Base-by-base conservation (phyloP, 225 moss, liverwort and hornwort species). In the Sphagnum tenellum region DNA sequence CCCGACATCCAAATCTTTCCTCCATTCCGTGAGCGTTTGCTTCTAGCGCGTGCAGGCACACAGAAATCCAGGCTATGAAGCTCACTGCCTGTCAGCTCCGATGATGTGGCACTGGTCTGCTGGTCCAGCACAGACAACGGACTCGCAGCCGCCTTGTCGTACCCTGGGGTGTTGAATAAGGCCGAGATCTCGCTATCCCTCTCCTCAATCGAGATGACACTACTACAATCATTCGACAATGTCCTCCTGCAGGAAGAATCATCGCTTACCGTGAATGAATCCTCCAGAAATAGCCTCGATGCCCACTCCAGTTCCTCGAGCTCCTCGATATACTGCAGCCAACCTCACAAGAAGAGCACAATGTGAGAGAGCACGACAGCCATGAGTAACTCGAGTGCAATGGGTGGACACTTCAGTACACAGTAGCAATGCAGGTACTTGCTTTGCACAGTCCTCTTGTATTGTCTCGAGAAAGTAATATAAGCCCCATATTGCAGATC, bases 291-390 rank as follows among this genome's bases (percentile, higher is more conserved):
- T 29, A 29, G 29, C 29, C 86, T 87, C 2, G 96, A 96, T 9
- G 90, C 85, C 92, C 96, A 92, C 69, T 96, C 92, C 54, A 96
- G 78, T 72, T 92, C 91, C 49, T 85, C 88, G 44, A 96, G 79
- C 65, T 96, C 96, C 68, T 92, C 92, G 29, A 29, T 29, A 65
- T 85, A 89, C 96, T 96, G 96, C 47, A 65, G 44, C 65, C 69
- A 29, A 1, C 29, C 29, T 29, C 29, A 29, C 29, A 29, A 29
- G 29, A 29, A 29, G 29, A 29, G 29, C 29, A 29, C 29, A 29
- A 29, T 29, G 29, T 29, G 29, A 29, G 29, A 29, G 29, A 29
- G 29, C 29, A 29, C 29, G 29, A 29, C 29, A 29, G 29, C 29
- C 1, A 29, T 29, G 29, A 29, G 29, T 29, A 29, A 29, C 29